These are phyloP conservation scores for Umbelopsis isabellina DNA, from an alignment of 192 early-diverging fungal genomes.

Conservation along the genomic window DNA sequence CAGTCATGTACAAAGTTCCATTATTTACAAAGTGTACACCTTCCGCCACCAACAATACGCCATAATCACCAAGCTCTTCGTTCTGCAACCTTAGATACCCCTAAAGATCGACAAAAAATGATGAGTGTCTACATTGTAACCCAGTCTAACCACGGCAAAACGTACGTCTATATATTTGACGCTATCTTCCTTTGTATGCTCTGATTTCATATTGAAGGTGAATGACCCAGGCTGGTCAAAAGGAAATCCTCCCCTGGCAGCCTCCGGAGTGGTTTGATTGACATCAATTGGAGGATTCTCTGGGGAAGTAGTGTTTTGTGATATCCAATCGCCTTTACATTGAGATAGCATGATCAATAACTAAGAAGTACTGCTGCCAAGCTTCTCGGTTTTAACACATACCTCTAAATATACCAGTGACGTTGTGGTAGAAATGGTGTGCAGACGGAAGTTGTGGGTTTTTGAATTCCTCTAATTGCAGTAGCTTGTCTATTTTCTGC, in stretches of 20 bases:
- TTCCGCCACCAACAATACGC: slow-evolving; percentile 46
- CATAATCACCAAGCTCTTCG: slow-evolving; percentile 49
- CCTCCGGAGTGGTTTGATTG: slow-evolving; percentile 27
- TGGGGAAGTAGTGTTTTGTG: slow-evolving; percentile 22
- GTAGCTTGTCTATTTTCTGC: slow-evolving; percentile 17
- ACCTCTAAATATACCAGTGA: slow-evolving; percentile 57
- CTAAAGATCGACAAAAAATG: slow-evolving; percentile 24
- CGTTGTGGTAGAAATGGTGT: slow-evolving; percentile 54
- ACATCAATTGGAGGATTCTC: background rate
- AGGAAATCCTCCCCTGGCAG: slow-evolving; percentile 24
- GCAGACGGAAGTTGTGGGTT: background rate
- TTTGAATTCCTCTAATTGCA: background rate
- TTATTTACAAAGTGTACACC: slow-evolving; percentile 58
- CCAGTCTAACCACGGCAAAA: background rate
- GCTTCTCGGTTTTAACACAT: slow-evolving; percentile 1
- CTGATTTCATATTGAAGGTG: slow-evolving; percentile 37
- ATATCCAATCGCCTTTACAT: slow-evolving; percentile 33
- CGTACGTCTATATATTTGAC: slow-evolving; percentile 51
- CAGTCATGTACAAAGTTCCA: slow-evolving; percentile 54
- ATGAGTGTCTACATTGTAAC: background rate
- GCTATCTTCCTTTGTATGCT: slow-evolving; percentile 43
- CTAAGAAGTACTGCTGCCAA: too few species aligned
- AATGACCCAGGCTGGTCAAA: slow-evolving; percentile 33
- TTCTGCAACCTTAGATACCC: slow-evolving; percentile 50
- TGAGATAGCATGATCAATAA: background rate